Percentiles rank a stretch among this genome's conserved stretches.
Evolutionary conservation across 2,329 filamentous ascomycete genomes (phyloP).

Genomic region (Colletotrichum endophyticum): DNA sequence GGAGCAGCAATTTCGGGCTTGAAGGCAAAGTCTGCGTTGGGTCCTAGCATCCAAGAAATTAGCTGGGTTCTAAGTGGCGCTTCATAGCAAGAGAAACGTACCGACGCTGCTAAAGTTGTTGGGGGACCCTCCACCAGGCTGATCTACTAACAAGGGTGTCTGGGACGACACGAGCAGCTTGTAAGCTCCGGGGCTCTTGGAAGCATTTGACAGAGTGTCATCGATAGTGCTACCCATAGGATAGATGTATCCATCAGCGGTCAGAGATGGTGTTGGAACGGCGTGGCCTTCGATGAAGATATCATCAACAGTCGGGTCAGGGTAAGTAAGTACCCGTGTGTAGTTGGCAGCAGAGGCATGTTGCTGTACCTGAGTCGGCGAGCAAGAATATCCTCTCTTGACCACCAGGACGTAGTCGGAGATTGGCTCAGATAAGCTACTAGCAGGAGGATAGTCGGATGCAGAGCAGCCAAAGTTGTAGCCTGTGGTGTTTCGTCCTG

Average conservation of each 20-base stretch:
- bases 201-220: not conserved
- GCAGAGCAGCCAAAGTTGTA: slow-evolving; percentile 5
- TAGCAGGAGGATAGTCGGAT: not conserved
- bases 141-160: not conserved
- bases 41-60: not conserved
- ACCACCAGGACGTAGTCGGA: not conserved
- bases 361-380: not conserved
- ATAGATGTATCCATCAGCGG: not conserved
- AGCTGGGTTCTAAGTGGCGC: too few species aligned
- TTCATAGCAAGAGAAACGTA: too few species aligned
- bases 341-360: slow-evolving; percentile 11
- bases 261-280: not conserved
- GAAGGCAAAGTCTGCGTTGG: slow-evolving; percentile 24
- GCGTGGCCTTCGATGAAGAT: slow-evolving; percentile 14
- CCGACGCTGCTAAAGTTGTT: slow-evolving; percentile 19
- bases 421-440: not conserved
- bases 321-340: slow-evolving; percentile 10
- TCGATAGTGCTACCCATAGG: slow-evolving; percentile 4
- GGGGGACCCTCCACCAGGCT: slow-evolving; percentile 1
- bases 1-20: slow-evolving; percentile 37
- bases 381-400: not conserved
- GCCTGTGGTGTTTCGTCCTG: not conserved
- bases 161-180: not conserved
- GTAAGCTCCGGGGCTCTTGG: not conserved
- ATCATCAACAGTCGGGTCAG: slow-evolving; percentile 2